phyloP scores from a whole-genome alignment of 176 grass and related monocot species.

The Cocos nucifera region DNA sequence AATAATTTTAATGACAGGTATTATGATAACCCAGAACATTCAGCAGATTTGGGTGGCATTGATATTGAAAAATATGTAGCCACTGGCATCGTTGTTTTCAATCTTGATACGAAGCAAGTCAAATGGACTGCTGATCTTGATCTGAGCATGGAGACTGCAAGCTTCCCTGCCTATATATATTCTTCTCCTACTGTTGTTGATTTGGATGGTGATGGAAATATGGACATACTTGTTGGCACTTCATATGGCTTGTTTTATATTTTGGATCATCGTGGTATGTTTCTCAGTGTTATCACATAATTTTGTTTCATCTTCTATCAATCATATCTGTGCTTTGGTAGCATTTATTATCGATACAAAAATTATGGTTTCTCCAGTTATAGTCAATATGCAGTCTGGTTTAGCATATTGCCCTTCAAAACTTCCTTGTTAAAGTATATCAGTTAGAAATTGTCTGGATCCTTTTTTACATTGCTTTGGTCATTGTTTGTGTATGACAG shows the following conservation, averaged over 20 bases:
- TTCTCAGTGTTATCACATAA: conserved; percentile 11
- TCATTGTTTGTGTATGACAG: no score
- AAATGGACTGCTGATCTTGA: conserved; percentile 81
- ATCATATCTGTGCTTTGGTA: no score
- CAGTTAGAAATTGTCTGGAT: no score
- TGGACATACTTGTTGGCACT: conserved; percentile 95
- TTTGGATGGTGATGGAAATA: conserved; percentile 92
- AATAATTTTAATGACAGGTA: conserved; percentile 44
- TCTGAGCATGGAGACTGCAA: conserved; percentile 62
- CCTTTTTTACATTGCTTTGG: no score
- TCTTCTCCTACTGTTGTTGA: conserved; percentile 91
- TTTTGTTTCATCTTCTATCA: conserved; percentile 3
- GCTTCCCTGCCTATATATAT: conserved; percentile 63
- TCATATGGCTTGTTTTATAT: conserved; percentile 89
- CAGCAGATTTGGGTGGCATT: conserved; percentile 61
- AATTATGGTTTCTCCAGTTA: no score
- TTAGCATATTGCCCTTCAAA: no score
- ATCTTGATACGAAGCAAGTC: conserved; percentile 85
- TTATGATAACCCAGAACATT: conserved; percentile 57
- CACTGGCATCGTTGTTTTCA: conserved; percentile 87
- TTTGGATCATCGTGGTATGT: conserved; percentile 71
- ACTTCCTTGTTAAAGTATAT: no score
- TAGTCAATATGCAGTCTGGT: no score
- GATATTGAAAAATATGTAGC: conserved; percentile 82
- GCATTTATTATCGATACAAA: no score